Conservation (phyloP, 2,329 filamentous ascomycete species). For the Grosmannia huntii region DNA sequence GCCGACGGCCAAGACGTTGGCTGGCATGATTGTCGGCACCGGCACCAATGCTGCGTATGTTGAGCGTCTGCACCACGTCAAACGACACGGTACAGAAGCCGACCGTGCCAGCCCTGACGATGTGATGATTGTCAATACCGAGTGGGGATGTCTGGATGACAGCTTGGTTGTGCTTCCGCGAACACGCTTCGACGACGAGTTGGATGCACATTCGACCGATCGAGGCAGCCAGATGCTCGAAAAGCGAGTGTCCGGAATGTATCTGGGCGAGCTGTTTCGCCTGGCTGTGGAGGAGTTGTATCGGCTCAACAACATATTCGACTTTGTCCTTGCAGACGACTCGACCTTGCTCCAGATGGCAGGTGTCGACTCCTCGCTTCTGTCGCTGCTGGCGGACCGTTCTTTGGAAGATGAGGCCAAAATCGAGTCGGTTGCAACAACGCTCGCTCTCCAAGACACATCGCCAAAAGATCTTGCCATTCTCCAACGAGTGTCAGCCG, state of each 20-base stretch:
- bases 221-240: conserved; percentile 96
- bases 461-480: conserved; percentile 54
- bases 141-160: conserved; percentile 98
- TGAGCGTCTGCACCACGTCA: conserved; percentile 73
- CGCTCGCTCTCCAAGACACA: background rate
- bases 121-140: conserved; percentile 93
- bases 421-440: background rate
- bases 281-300: conserved; percentile 52
- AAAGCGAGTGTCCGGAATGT: conserved; percentile 98
- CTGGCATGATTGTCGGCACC: conserved; percentile 92
- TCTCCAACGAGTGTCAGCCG: conserved; percentile 67
- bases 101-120: conserved; percentile 58
- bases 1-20: conserved; percentile 24
- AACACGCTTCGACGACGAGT: conserved; percentile 65
- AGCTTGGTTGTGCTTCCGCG: conserved; percentile 72
- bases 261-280: conserved; percentile 84
- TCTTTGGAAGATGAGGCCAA: background rate
- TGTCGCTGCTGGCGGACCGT: conserved; percentile 1
- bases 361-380: conserved; percentile 1
- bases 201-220: conserved; percentile 73
- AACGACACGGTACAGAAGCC: conserved; percentile 18
- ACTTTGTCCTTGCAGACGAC: conserved; percentile 25
- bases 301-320: background rate
- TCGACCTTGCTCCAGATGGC: background rate
- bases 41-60: conserved; percentile 96